Percentiles rank a stretch among this genome's conserved stretches.
These are phyloP conservation scores for Lupinus albus DNA, from an alignment of 306 rosid species.

Conservation along the genomic window DNA sequence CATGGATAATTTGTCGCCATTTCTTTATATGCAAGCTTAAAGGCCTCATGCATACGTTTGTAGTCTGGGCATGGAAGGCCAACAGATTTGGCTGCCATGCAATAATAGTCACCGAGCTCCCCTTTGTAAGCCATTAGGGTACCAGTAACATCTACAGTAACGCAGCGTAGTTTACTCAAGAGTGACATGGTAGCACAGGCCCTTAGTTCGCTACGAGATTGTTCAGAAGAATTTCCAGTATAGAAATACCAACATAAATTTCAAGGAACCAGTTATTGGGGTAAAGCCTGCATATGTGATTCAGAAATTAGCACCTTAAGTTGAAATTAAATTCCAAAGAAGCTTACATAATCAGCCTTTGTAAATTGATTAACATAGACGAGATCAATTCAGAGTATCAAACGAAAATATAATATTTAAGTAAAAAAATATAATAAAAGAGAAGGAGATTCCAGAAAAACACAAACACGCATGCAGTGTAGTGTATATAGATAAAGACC, in stretches of 20 bases:
- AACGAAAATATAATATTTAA: neutral
- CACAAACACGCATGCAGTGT: slow-evolving; percentile 16
- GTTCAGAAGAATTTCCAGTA: slow-evolving; percentile 28
- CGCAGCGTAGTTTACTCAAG: slow-evolving; percentile 69
- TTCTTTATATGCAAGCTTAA: slow-evolving; percentile 82
- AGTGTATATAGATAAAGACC: slow-evolving; percentile 28
- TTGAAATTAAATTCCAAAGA: slow-evolving; percentile 23
- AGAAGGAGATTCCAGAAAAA: slow-evolving; percentile 2
- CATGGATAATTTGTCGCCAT: slow-evolving; percentile 90
- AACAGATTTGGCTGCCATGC: slow-evolving; percentile 97
- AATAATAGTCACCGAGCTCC: slow-evolving; percentile 92
- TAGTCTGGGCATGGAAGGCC: slow-evolving; percentile 93
- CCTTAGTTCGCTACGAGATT: slow-evolving; percentile 22
- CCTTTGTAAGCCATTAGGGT: slow-evolving; percentile 96
- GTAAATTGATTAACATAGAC: slow-evolving; percentile 19
- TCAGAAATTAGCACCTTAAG: slow-evolving; percentile 34
- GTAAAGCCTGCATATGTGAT: slow-evolving; percentile 45
- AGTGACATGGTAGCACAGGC: slow-evolving; percentile 56
- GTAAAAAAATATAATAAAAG: neutral
- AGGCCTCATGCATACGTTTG: slow-evolving; percentile 84
- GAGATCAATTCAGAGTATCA: slow-evolving; percentile 14
- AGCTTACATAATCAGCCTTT: slow-evolving; percentile 6
- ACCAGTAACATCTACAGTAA: slow-evolving; percentile 91
- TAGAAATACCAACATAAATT: slow-evolving; percentile 15
- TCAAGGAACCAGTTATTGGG: slow-evolving; percentile 20